phyloP scores from a whole-genome alignment of 73 alveolate species.

The Stentor roeselii region DNA sequence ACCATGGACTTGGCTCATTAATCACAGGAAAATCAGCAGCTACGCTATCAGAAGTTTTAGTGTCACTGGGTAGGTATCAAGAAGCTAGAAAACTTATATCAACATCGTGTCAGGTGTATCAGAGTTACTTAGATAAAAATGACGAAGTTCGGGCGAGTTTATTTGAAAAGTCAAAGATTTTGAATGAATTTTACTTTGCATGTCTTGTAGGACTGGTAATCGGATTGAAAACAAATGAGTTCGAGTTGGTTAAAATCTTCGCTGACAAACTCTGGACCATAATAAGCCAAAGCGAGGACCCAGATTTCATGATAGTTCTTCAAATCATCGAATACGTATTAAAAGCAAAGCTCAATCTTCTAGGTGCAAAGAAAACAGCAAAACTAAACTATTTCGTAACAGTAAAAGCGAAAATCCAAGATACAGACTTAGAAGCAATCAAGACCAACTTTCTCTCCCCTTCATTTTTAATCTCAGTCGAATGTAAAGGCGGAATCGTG shows the following conservation, averaged over 20 bases:
- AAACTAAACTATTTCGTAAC: too few relatives aligned
- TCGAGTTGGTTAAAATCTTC: background rate
- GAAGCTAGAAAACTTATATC: background rate
- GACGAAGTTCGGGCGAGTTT: background rate
- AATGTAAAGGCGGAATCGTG: too few relatives aligned
- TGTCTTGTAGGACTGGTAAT: background rate
- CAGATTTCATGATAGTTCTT: background rate
- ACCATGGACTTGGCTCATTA: constrained; percentile 38
- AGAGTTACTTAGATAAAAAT: too few relatives aligned
- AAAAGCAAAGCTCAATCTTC: constrained; percentile 8
- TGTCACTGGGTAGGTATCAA: background rate
- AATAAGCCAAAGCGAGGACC: background rate
- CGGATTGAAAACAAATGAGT: background rate
- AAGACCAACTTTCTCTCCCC: too few relatives aligned
- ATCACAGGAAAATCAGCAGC: constrained; percentile 20
- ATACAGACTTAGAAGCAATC: too few relatives aligned
- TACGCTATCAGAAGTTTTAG: background rate
- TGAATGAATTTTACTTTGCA: background rate
- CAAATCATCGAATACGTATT: background rate
- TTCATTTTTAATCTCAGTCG: too few relatives aligned
- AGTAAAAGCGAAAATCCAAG: too few relatives aligned
- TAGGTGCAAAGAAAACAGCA: too few relatives aligned
- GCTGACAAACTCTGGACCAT: background rate
- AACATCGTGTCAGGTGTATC: background rate
- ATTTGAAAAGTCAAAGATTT: background rate